Evolutionary conservation across 2,329 filamentous ascomycete species (phyloP).

Genomic region (Penicillium expansum): DNA sequence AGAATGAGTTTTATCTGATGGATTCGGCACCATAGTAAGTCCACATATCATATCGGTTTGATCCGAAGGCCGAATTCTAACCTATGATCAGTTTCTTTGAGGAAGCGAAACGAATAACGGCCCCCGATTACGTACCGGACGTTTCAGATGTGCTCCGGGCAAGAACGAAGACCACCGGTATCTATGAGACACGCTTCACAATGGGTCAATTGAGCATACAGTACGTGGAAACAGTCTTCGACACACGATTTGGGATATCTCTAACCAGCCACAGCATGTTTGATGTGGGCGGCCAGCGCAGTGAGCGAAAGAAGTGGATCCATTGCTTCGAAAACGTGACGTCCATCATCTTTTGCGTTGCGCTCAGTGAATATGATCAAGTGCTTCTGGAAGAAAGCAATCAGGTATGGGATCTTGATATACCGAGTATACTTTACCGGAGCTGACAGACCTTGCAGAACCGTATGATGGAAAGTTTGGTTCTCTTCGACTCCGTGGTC

Average conservation of each 20-base stretch:
- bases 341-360: conserved; percentile 98
- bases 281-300: conserved; percentile 93
- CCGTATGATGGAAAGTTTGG: conserved; percentile 97
- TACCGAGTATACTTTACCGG: not conserved
- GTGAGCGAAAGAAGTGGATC: conserved; percentile 99
- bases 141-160: conserved; percentile 95
- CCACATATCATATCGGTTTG: not conserved
- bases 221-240: conserved; percentile 56
- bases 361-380: conserved; percentile 96
- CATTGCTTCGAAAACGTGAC: conserved; percentile 99
- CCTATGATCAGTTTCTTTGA: conserved; percentile 77
- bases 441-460: conserved; percentile 60
- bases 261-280: conserved; percentile 73
- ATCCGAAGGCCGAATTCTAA: conserved; percentile 13
- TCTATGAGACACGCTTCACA: conserved; percentile 97
- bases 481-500: conserved; percentile 96
- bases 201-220: conserved; percentile 99
- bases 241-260: conserved; percentile 18
- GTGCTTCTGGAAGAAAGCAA: conserved; percentile 95
- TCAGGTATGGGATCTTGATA: conserved; percentile 61
- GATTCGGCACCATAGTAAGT: conserved; percentile 96
- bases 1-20: conserved; percentile 99
- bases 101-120: conserved; percentile 80
- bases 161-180: conserved; percentile 96
- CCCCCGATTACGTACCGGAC: conserved; percentile 80